phyloP scores from a whole-genome alignment of 2,329 filamentous ascomycete genomes.

The Arthroderma sp. region DNA sequence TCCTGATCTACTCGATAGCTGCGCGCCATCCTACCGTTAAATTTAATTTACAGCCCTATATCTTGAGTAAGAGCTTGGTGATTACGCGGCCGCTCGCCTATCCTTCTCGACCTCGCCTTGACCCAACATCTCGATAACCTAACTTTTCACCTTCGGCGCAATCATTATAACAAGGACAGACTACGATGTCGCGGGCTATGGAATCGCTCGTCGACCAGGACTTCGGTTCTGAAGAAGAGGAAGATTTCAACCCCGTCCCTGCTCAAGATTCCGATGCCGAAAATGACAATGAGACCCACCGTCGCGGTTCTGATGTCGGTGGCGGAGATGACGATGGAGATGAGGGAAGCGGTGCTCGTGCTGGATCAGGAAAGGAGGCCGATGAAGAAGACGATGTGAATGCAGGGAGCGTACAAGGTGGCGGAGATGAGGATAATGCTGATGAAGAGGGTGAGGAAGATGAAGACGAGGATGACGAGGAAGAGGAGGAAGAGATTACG shows the following conservation, averaged over 20 bases:
- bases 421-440: slow-evolving; percentile 40
- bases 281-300: slow-evolving; percentile 32
- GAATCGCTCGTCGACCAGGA: slow-evolving; percentile 37
- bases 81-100: too few relatives aligned
- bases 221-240: slow-evolving; percentile 53
- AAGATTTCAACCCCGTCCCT: slow-evolving; percentile 78
- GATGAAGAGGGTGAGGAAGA: slow-evolving; percentile 31
- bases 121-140: not conserved
- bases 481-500: slow-evolving; percentile 52
- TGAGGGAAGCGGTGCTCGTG: slow-evolving; percentile 11
- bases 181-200: slow-evolving; percentile 18
- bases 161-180: not conserved
- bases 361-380: slow-evolving; percentile 17
- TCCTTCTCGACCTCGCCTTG: too few relatives aligned
- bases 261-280: slow-evolving; percentile 63
- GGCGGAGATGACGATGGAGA: slow-evolving; percentile 13
- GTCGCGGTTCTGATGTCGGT: slow-evolving; percentile 46
- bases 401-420: slow-evolving; percentile 43
- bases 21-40: too few relatives aligned
- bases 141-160: not conserved
- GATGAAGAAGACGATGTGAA: slow-evolving; percentile 37
- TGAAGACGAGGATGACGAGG: slow-evolving; percentile 38
- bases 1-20: too few relatives aligned
- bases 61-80: too few relatives aligned
- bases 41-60: too few relatives aligned